These are phyloP conservation scores for Lunasporangiospora selenospora DNA, from an alignment of 192 early-diverging fungal species.

Conservation along the genomic window DNA sequence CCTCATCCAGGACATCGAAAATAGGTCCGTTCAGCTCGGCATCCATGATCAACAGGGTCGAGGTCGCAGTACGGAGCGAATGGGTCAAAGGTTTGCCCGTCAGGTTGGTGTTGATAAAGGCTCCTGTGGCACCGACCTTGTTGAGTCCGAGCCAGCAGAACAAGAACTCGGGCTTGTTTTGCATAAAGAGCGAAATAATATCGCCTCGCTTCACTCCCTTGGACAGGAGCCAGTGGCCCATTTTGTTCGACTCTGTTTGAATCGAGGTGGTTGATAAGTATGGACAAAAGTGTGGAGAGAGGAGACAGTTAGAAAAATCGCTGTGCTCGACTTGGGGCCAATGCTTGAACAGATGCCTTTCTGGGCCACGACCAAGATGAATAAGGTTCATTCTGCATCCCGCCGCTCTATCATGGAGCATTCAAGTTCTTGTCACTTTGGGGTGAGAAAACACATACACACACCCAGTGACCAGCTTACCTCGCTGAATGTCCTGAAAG, in stretches of 20 bases:
- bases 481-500: slow-evolving; percentile 53
- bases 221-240: slow-evolving; percentile 41
- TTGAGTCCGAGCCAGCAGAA: slow-evolving; percentile 60
- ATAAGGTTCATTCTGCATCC: too few relatives aligned
- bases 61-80: slow-evolving; percentile 42
- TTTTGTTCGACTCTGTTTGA: slow-evolving; percentile 36
- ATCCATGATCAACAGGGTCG: slow-evolving; percentile 46
- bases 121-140: slow-evolving; percentile 65
- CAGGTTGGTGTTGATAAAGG: slow-evolving; percentile 71
- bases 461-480: slow-evolving; percentile 23
- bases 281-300: too few relatives aligned
- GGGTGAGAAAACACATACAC: too few relatives aligned
- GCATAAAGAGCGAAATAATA: slow-evolving; percentile 65
- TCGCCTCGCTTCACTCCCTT: slow-evolving; percentile 51
- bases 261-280: too few relatives aligned
- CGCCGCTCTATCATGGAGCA: too few relatives aligned
- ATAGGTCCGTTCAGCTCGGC: slow-evolving; percentile 32
- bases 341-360: too few relatives aligned
- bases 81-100: slow-evolving; percentile 52
- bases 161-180: slow-evolving; percentile 68
- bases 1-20: slow-evolving; percentile 19
- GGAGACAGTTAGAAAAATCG: too few relatives aligned
- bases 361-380: too few relatives aligned
- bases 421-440: too few relatives aligned
- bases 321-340: too few relatives aligned